phyloP scores from a whole-genome alignment of 345 rosid genomes.

The Aethionema arabicum region DNA sequence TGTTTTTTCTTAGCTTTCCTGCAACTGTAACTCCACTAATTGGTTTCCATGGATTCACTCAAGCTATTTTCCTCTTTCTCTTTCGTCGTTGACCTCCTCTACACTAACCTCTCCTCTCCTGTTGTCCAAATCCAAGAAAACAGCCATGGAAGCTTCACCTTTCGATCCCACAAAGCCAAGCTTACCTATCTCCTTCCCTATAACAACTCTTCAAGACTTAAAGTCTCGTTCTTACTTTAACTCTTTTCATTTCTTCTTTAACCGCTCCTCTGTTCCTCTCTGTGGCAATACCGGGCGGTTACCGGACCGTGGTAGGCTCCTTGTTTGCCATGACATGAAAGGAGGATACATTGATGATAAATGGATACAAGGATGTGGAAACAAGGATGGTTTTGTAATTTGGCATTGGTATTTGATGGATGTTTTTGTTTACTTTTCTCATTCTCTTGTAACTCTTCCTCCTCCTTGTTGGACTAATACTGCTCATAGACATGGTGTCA shows the following conservation, averaged over 20 bases:
- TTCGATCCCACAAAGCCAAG: constrained; percentile 57
- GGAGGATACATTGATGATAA: constrained; percentile 76
- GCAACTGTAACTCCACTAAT: no score
- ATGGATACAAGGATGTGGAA: constrained; percentile 81
- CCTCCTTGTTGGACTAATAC: constrained; percentile 93
- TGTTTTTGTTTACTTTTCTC: constrained; percentile 78
- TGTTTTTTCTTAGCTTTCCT: no score
- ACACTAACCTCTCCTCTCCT: constrained; percentile 1
- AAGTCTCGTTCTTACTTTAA: constrained; percentile 62
- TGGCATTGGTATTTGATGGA: constrained; percentile 94
- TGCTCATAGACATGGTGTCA: constrained; percentile 86
- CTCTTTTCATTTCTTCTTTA: constrained; percentile 76
- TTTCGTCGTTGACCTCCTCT: constrained; percentile 8
- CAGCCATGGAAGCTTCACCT: constrained; percentile 21
- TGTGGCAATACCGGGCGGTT: constrained; percentile 21
- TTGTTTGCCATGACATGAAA: constrained; percentile 85
- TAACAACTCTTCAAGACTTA: constrained; percentile 66
- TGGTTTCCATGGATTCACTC: no score
- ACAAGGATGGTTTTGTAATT: constrained; percentile 54
- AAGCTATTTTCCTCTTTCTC: not conserved
- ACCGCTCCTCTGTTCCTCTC: constrained; percentile 57
- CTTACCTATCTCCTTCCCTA: constrained; percentile 64
- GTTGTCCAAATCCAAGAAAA: constrained; percentile 33
- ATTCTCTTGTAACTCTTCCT: constrained; percentile 67
- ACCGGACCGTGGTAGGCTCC: constrained; percentile 49